Conservation (phyloP, 805 yeast genomes). For the Lipomyces sp. region DNA sequence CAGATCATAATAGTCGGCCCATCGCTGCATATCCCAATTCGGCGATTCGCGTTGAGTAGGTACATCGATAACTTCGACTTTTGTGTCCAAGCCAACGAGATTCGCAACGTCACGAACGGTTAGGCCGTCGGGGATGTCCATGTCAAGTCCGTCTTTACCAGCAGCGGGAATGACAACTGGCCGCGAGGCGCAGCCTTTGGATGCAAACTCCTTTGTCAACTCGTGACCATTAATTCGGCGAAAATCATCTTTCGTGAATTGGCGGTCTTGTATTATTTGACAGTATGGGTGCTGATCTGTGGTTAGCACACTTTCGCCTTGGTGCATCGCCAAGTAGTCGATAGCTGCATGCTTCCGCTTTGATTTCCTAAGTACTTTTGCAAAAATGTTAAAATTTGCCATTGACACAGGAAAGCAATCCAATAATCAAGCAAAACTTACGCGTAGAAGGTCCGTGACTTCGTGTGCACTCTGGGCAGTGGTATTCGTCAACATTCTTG, state of each 20-base stretch:
- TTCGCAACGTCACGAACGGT: slow-evolving; percentile 56
- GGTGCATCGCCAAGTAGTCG: slow-evolving; percentile 76
- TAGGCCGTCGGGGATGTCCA: slow-evolving; percentile 55
- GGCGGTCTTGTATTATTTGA: slow-evolving; percentile 17
- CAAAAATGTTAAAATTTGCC: not conserved
- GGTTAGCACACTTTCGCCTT: slow-evolving; percentile 55
- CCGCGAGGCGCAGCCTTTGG: slow-evolving; percentile 37
- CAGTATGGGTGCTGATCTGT: slow-evolving; percentile 58
- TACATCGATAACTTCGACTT: slow-evolving; percentile 86
- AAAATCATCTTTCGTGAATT: slow-evolving; percentile 35
- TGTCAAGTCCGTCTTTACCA: slow-evolving; percentile 41
- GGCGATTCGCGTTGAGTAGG: slow-evolving; percentile 61
- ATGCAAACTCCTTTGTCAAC: slow-evolving; percentile 42
- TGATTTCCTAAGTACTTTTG: slow-evolving; percentile 47
- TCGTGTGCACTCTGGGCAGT: slow-evolving; percentile 51
- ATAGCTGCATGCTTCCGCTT: slow-evolving; percentile 53
- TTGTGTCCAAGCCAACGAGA: slow-evolving; percentile 58
- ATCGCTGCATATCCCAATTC: slow-evolving; percentile 65
- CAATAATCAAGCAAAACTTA: slow-evolving; percentile 3
- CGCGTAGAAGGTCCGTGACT: slow-evolving; percentile 48
- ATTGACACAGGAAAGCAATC: not conserved
- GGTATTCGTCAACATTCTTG: slow-evolving; percentile 47
- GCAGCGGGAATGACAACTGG: slow-evolving; percentile 49
- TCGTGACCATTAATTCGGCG: slow-evolving; percentile 37
- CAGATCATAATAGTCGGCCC: slow-evolving; percentile 68